Evolutionary conservation across 345 rosid species (phyloP), one percentile per base, ranked within the genome.

Genomic region (Raphanus raphanistrum): DNA sequence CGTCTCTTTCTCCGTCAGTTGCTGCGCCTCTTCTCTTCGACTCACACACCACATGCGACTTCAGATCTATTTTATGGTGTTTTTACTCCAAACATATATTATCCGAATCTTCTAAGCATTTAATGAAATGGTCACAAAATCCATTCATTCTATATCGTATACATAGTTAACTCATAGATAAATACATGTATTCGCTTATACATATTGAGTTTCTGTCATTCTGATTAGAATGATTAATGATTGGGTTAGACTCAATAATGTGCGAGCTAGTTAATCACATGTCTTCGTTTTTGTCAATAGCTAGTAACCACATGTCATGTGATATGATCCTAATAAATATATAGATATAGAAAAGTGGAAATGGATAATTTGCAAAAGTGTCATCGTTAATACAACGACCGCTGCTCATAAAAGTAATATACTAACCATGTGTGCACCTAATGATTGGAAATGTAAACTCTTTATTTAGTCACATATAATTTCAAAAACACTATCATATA

Each of bases 371-470:
- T 21, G 21, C 21, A 21, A 21, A 21, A 21, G 21, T 21, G 21
- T 21, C 21, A 21, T 21, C 48, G 13, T 41, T 21, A 21, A 21
- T 13, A 41, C 13, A n/a, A 50, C 55, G 55, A 17, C n/a, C n/a
- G 55, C 55, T 48, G 55, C 55, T 17, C n/a, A n/a, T 17, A 48
- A 7, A 48, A 48, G 55, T 48, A 17, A n/a, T 48, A 66, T 25
- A 21, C 4, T 36, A 41, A 65, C 50, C 71, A 71, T 77, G 68
- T 63, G 64, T 9, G 52, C 32, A 71, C 55, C 45, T 27, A 48
- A 66, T 78, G 63, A 78, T 72, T 72, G 12, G 35, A 50, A 33
- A 66, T 72, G 77, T 78, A 35, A 72, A 67, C 41, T 78, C 77
- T 66, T 31, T 72, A 32, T 52, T 77, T 62, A 13, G 26, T 69